Base-by-base conservation (phyloP, 2,329 filamentous ascomycete species). In the Aspergillus melleus region DNA sequence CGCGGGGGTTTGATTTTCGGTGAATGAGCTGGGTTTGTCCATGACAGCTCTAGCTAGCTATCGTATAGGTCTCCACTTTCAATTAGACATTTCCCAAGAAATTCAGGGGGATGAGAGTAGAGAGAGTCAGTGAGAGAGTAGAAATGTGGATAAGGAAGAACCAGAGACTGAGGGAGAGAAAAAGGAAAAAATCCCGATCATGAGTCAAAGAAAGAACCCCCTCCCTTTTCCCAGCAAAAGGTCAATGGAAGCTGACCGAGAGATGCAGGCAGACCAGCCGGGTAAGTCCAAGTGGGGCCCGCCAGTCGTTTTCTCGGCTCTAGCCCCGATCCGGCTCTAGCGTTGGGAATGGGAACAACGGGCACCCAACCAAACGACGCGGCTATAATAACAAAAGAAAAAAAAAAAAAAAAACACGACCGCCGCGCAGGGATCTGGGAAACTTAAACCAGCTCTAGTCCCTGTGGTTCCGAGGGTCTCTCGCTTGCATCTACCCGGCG, bases 251-350 rank as follows among this genome's bases (percentile, higher is more conserved):
- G 51, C 30, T 53, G 42, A 42, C 39, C 49, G n/a, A 50, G n/a
- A 50, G 32, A 54, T 60, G 60, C 60, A 60, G 52, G 57, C 46
- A 11, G 60, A 57, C 60, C 60, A 49, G 54, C 51, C 39, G 49
- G 57, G 58, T 39, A 62, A 60, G 49, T 47, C 24, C 16, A 44
- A 47, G 52, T 59, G 59, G 59, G 36, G 29, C 19, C 11, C 14
- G 12, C 20, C 46, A 59, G 39, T 49, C 49, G 36, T 8, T 12
- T 12, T 16, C 30, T 19, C 36, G 24, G 54, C 29, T 20, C 44
- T 51, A 44, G 24, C 2, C 58, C 54, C 5, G 22, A 54, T 49
- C 24, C 14, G n/a, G 44, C 32, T 8, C 6, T 57, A 54, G 58
- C 12, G 54, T 54, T 44, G 49, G 39, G 12, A 22, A 9, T 47